Evolutionary conservation across 306 rosid genomes (phyloP).

Genomic region (Datisca glomerata): DNA sequence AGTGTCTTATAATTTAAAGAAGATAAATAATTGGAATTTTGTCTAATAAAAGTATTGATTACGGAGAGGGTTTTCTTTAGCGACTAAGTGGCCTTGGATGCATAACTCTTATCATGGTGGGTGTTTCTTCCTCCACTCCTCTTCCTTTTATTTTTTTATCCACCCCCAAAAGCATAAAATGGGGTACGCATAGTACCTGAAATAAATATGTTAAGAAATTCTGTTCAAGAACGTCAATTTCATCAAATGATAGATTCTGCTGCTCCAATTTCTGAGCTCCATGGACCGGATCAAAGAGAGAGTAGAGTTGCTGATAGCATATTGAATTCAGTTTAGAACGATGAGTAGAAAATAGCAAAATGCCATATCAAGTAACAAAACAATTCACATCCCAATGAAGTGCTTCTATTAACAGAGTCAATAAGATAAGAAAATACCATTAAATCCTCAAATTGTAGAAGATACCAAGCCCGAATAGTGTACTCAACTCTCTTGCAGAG

Average conservation of each 20-base stretch:
- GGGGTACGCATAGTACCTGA: constrained; percentile 37
- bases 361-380: too few relatives aligned
- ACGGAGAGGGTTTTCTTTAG: too few relatives aligned
- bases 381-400: constrained; percentile 11
- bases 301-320: constrained; percentile 75
- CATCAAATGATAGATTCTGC: constrained; percentile 44
- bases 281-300: constrained; percentile 74
- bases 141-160: background rate
- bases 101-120: background rate
- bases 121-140: too few relatives aligned
- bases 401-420: constrained; percentile 5
- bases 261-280: constrained; percentile 76
- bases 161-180: background rate
- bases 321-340: background rate
- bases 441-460: constrained; percentile 91
- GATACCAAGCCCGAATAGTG: constrained; percentile 96
- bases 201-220: constrained; percentile 70
- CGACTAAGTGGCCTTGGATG: too few relatives aligned
- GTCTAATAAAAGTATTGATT: too few relatives aligned
- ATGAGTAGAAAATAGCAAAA: too few relatives aligned
- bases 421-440: constrained; percentile 45
- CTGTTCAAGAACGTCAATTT: constrained; percentile 75
- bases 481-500: constrained; percentile 85
- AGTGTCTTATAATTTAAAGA: background rate
- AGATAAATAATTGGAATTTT: too few relatives aligned